Base-by-base conservation (phyloP, 805 yeast species). In the Candida koratica region DNA sequence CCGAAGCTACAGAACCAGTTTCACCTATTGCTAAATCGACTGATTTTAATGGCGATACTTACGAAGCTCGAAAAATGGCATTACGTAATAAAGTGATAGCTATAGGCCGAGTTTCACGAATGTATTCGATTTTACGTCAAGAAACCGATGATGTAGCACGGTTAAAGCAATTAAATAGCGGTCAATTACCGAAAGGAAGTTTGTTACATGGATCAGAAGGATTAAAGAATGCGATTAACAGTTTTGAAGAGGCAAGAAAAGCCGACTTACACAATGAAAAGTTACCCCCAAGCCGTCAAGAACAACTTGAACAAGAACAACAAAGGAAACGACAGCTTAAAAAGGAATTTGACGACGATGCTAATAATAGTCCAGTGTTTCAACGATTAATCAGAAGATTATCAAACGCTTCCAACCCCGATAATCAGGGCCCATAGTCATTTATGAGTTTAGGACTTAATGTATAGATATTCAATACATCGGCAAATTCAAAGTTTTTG, bases 71-170 rank as follows among this genome's bases (percentile, higher is more conserved):
- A 44, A 48, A 61, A 33, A 51, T 73, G 46, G 81, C 86, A 1
- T 65, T 88, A 41, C 75, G 90, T 45, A 88, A 85, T 60, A 90
- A 90, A 69, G 84, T 93, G 35, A 62, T 90, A 50, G 97, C 97
- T 10, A 93, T 90, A 60, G 97, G 97, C n/a, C 77, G 95, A 47
- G 86, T 90, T 47, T 82, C 96, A 16, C 75, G 96, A 39, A 86
- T 90, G 95, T 89, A 84, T 61, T 82, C 80, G 44, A 82, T 89
- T 6, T 69, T 90, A 49, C 74, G 97, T 46, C 88, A 86, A 55
- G 96, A 90, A 52, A 74, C 89, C 31, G 97, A 86, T 57, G 79
- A 78, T 46, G 93, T 90, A 33, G 80, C 81, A 34, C 86, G 82
- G 52, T 69, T 90, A 51, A 86, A 87, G 61, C 69, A 71, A 12